Evolutionary conservation across 148 eudicot genomes (phyloP).

Genomic region (Vaccinium darrowii): DNA sequence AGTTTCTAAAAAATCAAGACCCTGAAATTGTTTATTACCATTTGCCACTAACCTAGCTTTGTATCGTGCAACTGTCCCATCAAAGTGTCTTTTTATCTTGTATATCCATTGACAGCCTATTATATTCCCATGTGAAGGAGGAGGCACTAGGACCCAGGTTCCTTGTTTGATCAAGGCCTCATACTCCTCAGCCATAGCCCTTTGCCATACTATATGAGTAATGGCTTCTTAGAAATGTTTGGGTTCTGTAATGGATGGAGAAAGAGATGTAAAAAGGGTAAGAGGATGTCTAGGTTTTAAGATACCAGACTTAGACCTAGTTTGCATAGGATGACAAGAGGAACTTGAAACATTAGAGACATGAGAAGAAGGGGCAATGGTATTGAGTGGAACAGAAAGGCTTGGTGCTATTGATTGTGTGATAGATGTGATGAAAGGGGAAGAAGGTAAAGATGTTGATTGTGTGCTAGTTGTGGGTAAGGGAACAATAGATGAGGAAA

Average conservation of each 20-base stretch:
- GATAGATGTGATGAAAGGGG: neutral
- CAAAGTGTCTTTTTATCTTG: neutral
- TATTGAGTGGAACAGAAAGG: no score
- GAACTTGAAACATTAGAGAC: no score
- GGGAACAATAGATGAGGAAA: no score
- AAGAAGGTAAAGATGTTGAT: no score
- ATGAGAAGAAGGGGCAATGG: no score
- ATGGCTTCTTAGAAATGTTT: neutral
- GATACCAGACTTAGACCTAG: neutral
- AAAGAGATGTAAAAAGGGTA: no score
- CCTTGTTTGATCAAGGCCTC: neutral
- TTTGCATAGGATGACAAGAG: neutral
- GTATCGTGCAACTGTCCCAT: neutral
- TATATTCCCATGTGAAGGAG: neutral
- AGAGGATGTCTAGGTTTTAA: neutral
- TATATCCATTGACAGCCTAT: neutral
- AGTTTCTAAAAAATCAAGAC: neutral
- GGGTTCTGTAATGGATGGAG: neutral
- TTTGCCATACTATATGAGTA: neutral
- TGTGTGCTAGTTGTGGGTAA: no score
- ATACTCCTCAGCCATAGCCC: neutral
- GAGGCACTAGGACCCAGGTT: neutral
- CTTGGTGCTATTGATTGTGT: no score
- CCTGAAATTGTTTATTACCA: neutral
- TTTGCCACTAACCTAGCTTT: neutral